Base-by-base conservation (phyloP, 2,329 filamentous ascomycete species). In the Metarhizium brunneum region DNA sequence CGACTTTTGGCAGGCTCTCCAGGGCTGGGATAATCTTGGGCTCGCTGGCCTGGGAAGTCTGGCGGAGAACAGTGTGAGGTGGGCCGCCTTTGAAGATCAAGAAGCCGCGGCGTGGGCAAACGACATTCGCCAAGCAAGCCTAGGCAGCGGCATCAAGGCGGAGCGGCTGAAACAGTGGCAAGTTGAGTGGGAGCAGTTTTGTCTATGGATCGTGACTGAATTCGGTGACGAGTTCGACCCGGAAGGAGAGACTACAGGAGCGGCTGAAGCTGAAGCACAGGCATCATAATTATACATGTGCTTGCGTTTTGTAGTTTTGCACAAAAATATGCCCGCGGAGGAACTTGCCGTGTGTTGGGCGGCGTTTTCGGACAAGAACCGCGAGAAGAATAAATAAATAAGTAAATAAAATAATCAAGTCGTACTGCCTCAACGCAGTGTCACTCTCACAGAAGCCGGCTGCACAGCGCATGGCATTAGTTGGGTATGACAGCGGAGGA, bases 1-100 rank as follows among this genome's bases (percentile, higher is more conserved):
- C 70, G 91, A 96, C 71, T 96, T 95, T 71, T 96, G 90, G 57
- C 90, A 95, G 70, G 87, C 88, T 1, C 74, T 96, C 20, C 91
- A 96, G 70, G 92, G 89, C 0, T 94, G 92, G 83, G 87, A 95
- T 57, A 96, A 95, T 65, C 80, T 96, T 14, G 94, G 92, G 0
- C 77, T 97, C 2, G 90, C 89, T 11, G 92, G 92, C 0, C 73
- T 97, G 53, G 92, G 88, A 0, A 88, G 86, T 56, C 77, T 99
- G 63, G 92, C 91, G 0, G 91, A 97, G 77, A 97, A 96, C 66
- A 95, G 90, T 61, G 84, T 97, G 48, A 81, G 89, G 45, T 97
- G 90, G 90, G 87, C 90, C 8, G 87, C 86, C 25, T 95, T 92
- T 63, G 90, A 95, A 67, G 91, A 96, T 62, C 84, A 90, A 67